Evolutionary conservation across 1,284 basidiomycete genomes (phyloP).

Genomic region (Ustilago hordei): DNA sequence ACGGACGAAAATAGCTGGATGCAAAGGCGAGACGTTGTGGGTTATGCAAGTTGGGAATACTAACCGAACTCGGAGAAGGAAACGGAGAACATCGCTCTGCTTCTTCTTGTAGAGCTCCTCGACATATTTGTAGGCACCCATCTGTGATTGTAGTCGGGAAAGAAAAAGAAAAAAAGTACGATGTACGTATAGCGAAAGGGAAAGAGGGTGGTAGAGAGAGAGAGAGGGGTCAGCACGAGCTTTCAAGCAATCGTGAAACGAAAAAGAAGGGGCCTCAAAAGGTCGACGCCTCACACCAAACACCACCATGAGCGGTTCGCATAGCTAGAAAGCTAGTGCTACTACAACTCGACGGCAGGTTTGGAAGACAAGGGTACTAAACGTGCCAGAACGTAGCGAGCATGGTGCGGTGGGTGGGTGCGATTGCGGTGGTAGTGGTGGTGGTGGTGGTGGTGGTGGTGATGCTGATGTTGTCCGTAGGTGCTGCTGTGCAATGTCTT

Average conservation of each 20-base stretch:
- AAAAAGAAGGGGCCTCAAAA: conserved; percentile 39
- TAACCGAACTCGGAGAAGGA: conserved; percentile 95
- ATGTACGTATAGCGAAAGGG: neutral
- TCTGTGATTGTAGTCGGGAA: conserved; percentile 37
- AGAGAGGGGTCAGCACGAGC: conserved; percentile 49
- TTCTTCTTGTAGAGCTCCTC: conserved; percentile 82
- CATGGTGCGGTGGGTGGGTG: neutral
- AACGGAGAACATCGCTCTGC: conserved; percentile 96
- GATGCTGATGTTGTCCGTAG: neutral
- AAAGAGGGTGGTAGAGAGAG: conserved; percentile 8
- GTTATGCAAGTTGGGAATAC: conserved; percentile 56
- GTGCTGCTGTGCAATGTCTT: conserved; percentile 1
- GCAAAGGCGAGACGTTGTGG: conserved; percentile 12
- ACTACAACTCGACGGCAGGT: conserved; percentile 41
- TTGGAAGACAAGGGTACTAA: conserved; percentile 33
- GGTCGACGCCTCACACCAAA: conserved; percentile 43
- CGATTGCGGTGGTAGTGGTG: neutral
- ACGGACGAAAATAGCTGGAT: neutral
- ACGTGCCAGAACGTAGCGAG: conserved; percentile 41
- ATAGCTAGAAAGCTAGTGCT: conserved; percentile 13
- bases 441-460: neutral
- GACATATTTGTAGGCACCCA: conserved; percentile 91
- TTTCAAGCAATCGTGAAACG: conserved; percentile 55
- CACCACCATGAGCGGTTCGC: conserved; percentile 37
- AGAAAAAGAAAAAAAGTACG: neutral